phyloP scores from a whole-genome alignment of 371 early-diverging fungal species.

The Mucor irregularis region DNA sequence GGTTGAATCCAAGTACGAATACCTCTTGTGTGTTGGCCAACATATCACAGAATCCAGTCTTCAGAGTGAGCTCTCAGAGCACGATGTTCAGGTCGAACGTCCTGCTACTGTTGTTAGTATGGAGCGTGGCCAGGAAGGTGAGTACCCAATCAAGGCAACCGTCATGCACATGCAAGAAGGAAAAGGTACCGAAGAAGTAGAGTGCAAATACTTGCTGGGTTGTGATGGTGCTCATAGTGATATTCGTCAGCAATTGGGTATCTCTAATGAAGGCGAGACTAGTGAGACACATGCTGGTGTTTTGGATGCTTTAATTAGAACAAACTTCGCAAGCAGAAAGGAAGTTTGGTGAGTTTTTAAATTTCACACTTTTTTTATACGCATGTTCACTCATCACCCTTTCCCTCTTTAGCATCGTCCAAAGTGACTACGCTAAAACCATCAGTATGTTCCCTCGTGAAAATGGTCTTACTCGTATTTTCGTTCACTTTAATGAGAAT shows the following conservation, averaged over 20 bases:
- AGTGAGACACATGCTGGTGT: constrained; percentile 48
- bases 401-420: constrained; percentile 30
- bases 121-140: constrained; percentile 7
- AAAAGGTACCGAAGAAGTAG: constrained; percentile 30
- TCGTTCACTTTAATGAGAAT: constrained; percentile 47
- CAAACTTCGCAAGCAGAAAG: constrained; percentile 42
- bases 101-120: constrained; percentile 39
- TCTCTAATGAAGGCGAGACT: constrained; percentile 40
- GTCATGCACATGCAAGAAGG: constrained; percentile 40
- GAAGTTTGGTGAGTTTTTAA: constrained; percentile 53
- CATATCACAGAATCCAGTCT: constrained; percentile 48
- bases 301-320: constrained; percentile 47
- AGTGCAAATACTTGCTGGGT: constrained; percentile 44
- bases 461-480: constrained; percentile 45
- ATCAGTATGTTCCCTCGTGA: constrained; percentile 47
- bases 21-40: constrained; percentile 47
- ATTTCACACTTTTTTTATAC: too few species aligned
- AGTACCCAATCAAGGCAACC: constrained; percentile 34
- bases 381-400: not conserved
- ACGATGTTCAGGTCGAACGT: constrained; percentile 45
- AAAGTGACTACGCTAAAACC: constrained; percentile 39
- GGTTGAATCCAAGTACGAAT: constrained; percentile 45
- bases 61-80: constrained; percentile 28
- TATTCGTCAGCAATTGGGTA: constrained; percentile 37
- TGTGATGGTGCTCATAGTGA: constrained; percentile 53